Base-by-base conservation (phyloP, 2,329 filamentous ascomycete genomes). In the Stemphylium lycopersici region DNA sequence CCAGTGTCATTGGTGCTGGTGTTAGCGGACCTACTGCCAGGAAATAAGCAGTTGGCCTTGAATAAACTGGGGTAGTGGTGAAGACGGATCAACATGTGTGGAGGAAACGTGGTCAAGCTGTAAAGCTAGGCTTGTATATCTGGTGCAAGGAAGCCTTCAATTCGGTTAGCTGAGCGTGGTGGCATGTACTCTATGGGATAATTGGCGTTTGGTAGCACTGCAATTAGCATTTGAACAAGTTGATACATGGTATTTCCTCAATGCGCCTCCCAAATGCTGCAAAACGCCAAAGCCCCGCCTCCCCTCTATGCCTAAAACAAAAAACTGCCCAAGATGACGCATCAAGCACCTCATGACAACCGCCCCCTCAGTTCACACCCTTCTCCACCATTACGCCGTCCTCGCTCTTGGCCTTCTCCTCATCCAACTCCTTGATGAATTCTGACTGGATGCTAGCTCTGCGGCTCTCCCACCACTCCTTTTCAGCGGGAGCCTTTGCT, bases 1-100 rank as follows among this genome's bases (percentile, higher is more conserved):
- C 95, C 0, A 92, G 92, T 66, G 93, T 99, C 7, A 93, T 99
- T 75, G 91, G 92, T n/a, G 95, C 95, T 42, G 95, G 95, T 60
- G 93, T 99, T 33, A 90, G 89, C 61, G 85, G 87, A 54, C 82
- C 87, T 45, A 63, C 69, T 22, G 42, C 32, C 16, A 73, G 71
- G 52, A 78, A 80, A 65, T 81, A 71, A 59, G 12, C 13, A 6
- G 4, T 20, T 7, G 13, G 2, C 7, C n/a, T 47, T 33, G n/a
- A 46, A 18, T 22, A 47, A n/a, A 43, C 3, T 3, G 20, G 37
- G 20, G 12, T 8, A 20, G 22, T 12, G 34, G 16, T 32, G 20
- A 34, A 8, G 26, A 29, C 20, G 13, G 15, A 24, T 29, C 20
- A 22, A 36, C 3, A 44, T 37, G 16, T 38, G 33, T 11, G 6